phyloP scores from a whole-genome alignment of 306 rosid species.

The Styphnolobium japonicum region DNA sequence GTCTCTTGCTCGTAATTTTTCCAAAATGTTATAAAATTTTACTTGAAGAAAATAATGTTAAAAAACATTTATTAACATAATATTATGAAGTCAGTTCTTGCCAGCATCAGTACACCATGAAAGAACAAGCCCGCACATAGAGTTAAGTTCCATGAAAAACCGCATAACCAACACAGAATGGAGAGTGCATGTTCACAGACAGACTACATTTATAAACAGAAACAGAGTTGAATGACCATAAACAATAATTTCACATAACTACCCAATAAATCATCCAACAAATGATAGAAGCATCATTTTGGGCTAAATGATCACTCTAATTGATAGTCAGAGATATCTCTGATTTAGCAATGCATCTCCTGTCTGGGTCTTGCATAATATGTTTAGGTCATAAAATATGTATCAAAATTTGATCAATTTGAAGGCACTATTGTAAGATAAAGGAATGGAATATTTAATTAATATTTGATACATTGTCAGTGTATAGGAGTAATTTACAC shows the following conservation, averaged over 20 bases:
- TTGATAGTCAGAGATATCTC: background rate
- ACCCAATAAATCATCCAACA: background rate
- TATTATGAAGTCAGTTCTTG: background rate
- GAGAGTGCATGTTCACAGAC: background rate
- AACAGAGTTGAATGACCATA: background rate
- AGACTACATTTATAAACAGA: background rate
- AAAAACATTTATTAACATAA: background rate
- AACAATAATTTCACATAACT: background rate
- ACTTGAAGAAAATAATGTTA: background rate
- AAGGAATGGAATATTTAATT: too few species aligned
- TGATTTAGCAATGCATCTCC: background rate
- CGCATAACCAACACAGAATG: background rate
- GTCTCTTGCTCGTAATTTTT: background rate
- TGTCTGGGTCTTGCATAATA: background rate
- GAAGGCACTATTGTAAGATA: background rate
- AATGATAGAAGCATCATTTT: background rate
- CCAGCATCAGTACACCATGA: background rate
- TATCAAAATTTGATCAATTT: background rate
- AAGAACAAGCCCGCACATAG: background rate
- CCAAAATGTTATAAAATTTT: background rate
- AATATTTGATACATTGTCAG: too few species aligned
- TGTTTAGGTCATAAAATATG: too few species aligned
- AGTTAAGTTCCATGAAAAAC: background rate
- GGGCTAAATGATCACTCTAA: background rate
- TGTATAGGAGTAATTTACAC: too few species aligned